Percentiles rank a stretch among this genome's conserved stretches.
Evolutionary conservation across 2,329 filamentous ascomycete genomes (phyloP).

Genomic region (Colletotrichum aenigma): DNA sequence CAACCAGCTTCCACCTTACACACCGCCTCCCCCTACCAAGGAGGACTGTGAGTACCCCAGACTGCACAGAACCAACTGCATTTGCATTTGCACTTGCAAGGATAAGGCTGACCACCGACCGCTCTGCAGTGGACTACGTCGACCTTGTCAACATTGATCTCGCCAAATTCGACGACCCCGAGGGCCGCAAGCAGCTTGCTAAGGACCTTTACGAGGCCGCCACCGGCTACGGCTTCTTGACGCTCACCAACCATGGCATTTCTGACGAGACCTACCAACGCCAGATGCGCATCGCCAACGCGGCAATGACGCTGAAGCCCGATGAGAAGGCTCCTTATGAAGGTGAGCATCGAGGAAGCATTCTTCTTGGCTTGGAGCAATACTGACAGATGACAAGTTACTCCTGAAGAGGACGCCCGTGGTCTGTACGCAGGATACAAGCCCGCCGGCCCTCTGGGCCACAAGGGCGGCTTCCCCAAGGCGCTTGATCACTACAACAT

Average conservation of each 20-base stretch:
- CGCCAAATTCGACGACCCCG: constrained; percentile 29
- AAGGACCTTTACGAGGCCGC: constrained; percentile 30
- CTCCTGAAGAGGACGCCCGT: constrained; percentile 29
- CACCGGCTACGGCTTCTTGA: constrained; percentile 29
- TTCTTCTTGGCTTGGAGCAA: fast-evolving
- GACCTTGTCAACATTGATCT: constrained; percentile 30
- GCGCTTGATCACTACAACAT: constrained; percentile 3
- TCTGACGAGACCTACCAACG: constrained; percentile 27
- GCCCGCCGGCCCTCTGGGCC: constrained; percentile 26
- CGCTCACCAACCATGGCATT: constrained; percentile 30
- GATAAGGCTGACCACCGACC: neutral
- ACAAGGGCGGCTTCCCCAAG: constrained; percentile 14
- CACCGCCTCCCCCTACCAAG: constrained; percentile 1
- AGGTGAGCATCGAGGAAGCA: neutral
- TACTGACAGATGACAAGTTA: constrained; percentile 17
- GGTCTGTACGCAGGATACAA: constrained; percentile 33
- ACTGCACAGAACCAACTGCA: neutral
- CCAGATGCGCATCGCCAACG: constrained; percentile 31
- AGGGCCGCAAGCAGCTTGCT: constrained; percentile 28
- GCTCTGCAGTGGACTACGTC: constrained; percentile 27
- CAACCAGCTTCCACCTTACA: neutral
- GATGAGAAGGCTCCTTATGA: constrained; percentile 32
- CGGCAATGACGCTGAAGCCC: constrained; percentile 28
- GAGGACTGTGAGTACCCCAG: neutral
- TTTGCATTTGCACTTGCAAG: neutral